Evolutionary conservation across 2,329 filamentous ascomycete genomes (phyloP).

Genomic region (Aspergillus spinulosporus): DNA sequence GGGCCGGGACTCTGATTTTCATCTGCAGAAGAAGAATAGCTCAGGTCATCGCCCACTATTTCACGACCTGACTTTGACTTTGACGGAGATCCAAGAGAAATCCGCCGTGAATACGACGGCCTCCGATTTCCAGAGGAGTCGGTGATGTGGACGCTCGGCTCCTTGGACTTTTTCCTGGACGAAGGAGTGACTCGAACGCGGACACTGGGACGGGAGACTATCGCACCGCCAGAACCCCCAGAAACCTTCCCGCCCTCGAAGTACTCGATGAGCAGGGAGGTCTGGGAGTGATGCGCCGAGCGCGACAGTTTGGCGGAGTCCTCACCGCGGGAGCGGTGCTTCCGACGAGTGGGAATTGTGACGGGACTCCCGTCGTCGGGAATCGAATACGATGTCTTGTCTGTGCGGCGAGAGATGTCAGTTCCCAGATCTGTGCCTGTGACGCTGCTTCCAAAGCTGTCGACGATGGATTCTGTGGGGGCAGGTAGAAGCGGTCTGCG

Average conservation of each 20-base stretch:
- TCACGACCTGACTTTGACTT: conserved; percentile 38
- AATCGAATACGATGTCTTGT: conserved; percentile 53
- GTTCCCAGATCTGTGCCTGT: conserved; percentile 51
- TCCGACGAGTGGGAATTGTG: conserved; percentile 72
- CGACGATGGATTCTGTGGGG: conserved; percentile 52
- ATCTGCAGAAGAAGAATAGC: conserved; percentile 72
- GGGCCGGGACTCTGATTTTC: conserved; percentile 76
- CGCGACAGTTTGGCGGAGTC: conserved; percentile 53
- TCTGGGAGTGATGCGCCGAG: conserved; percentile 68
- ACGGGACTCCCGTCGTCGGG: conserved; percentile 69
- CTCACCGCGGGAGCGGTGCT: conserved; percentile 59
- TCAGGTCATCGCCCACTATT: conserved; percentile 59
- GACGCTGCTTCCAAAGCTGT: conserved; percentile 45
- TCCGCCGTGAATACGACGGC: conserved; percentile 67
- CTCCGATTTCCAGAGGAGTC: conserved; percentile 73
- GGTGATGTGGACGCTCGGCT: conserved; percentile 73
- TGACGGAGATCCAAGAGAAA: conserved; percentile 57
- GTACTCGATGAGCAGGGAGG: conserved; percentile 90
- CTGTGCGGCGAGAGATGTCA: conserved; percentile 52
- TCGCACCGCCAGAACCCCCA: conserved; percentile 35
- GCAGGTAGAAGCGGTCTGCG: conserved; percentile 52
- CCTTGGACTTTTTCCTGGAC: conserved; percentile 55
- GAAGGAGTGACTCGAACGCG: conserved; percentile 75
- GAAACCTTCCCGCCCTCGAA: conserved; percentile 74
- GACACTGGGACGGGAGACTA: conserved; percentile 76